Conservation (phyloP, 1,139 yeast genomes). For the Insectozyma bohioensis region DNA sequence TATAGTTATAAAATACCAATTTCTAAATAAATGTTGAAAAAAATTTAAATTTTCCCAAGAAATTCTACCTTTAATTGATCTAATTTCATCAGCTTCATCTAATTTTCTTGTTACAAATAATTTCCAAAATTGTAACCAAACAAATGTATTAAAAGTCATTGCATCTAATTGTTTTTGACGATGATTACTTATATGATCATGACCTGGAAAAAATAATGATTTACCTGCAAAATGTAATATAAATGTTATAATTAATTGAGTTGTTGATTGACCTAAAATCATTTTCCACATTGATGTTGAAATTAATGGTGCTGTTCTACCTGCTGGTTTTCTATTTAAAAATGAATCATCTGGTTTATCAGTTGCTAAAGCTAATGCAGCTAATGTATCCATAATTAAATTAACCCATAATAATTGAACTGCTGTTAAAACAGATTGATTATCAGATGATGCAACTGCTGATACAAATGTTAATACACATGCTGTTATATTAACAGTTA, state of each 20-base stretch:
- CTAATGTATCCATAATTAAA: conserved; percentile 96
- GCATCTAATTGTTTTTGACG: conserved; percentile 67
- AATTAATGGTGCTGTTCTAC: conserved; percentile 77
- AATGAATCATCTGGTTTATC: conserved; percentile 90
- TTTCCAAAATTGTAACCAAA: conserved; percentile 96
- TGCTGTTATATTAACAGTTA: conserved; percentile 95
- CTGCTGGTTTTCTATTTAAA: conserved; percentile 80
- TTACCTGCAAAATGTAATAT: conserved; percentile 77
- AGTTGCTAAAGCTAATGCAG: conserved; percentile 96
- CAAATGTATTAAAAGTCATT: conserved; percentile 92
- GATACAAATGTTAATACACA: conserved; percentile 90
- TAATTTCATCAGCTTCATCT: conserved; percentile 80
- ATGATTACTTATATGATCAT: conserved; percentile 35
- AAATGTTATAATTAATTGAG: conserved; percentile 80
- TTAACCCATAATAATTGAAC: conserved; percentile 98
- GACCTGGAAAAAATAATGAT: conserved; percentile 52
- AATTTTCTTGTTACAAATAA: conserved; percentile 87
- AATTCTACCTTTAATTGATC: conserved; percentile 56
- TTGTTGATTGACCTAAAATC: conserved; percentile 84
- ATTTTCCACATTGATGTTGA: conserved; percentile 97
- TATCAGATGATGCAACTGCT: conserved; percentile 79
- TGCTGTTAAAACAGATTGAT: conserved; percentile 88
- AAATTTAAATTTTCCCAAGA: conserved; percentile 69
- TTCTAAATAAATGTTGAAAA: conserved; percentile 76
- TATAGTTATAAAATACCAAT: conserved; percentile 76